Percentiles rank a stretch among this genome's conserved stretches.
Evolutionary conservation across 495 filamentous ascomycete genomes (phyloP).

Genomic region (Pseudoneurospora amorphoporcata): DNA sequence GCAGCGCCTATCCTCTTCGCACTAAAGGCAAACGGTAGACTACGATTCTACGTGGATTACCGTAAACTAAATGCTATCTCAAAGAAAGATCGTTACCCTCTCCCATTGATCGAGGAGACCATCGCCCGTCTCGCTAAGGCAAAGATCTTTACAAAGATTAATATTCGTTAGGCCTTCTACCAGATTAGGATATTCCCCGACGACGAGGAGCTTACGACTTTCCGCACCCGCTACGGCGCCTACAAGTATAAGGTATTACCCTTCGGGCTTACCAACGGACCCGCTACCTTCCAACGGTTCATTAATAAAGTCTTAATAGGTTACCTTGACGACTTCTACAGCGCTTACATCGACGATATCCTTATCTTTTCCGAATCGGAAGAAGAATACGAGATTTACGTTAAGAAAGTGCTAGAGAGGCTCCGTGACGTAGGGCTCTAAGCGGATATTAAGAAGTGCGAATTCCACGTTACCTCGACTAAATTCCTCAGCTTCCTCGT

Average conservation of each 20-base stretch:
- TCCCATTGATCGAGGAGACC: slow-evolving; percentile 36
- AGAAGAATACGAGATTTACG: neutral
- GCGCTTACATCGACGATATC: slow-evolving; percentile 2
- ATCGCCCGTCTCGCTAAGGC: slow-evolving; percentile 19
- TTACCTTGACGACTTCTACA: slow-evolving; percentile 12
- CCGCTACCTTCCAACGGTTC: slow-evolving; percentile 17
- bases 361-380: neutral
- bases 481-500: slow-evolving; percentile 20
- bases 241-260: slow-evolving; percentile 28
- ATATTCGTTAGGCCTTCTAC: slow-evolving; percentile 19
- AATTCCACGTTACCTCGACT: slow-evolving; percentile 15
- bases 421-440: slow-evolving; percentile 9
- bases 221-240: slow-evolving; percentile 16
- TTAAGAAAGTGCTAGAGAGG: slow-evolving; percentile 3
- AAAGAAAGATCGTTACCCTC: slow-evolving; percentile 32
- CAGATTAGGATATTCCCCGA: slow-evolving; percentile 16
- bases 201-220: slow-evolving; percentile 22
- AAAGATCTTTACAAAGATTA: slow-evolving; percentile 36
- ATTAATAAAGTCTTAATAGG: slow-evolving; percentile 22
- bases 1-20: slow-evolving; percentile 28
- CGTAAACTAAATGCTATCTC: slow-evolving; percentile 31
- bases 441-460: slow-evolving; percentile 19
- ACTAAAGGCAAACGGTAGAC: slow-evolving; percentile 20
- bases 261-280: slow-evolving; percentile 22
- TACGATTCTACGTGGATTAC: slow-evolving; percentile 39